Base-by-base conservation (phyloP, 2,329 filamentous ascomycete species). In the Pleoardoris graminearum region DNA sequence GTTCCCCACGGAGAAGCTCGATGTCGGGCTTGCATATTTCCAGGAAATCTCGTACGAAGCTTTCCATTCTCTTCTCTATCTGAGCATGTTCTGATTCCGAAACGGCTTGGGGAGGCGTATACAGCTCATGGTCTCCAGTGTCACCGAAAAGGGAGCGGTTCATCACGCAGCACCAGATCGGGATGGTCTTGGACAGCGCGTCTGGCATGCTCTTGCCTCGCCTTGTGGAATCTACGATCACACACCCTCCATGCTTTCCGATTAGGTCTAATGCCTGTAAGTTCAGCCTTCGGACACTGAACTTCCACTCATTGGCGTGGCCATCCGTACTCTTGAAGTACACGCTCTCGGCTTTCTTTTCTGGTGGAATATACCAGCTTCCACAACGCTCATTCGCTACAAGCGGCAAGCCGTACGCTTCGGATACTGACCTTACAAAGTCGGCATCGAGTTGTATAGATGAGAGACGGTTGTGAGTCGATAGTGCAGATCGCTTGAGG, bases 281-380 rank as follows among this genome's bases (percentile, higher is more conserved):
- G 69, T 99, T 99, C 66, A 97, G 75, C 59, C 94, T 81, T 57
- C 94, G 79, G 19, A 87, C 82, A 74, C 90, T 96, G 69, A 97
- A 96, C 55, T 86, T 84, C 94, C 94, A 99, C 67, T 95, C 86
- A 7, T 90, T 87, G 47, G 86, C 85, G 72, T 99, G 94, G 1
- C 94, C 94, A 75, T 99, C 94, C 1, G 94, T 99, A 75, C 90
- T 96, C 80, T 99, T 99, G 76, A 97, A 99, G 75, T 97, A 99
- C 27, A 88, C 90, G 59, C 89, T 91, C 27, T 84, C 89, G 1
- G 70, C 75, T 73, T 93, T 94, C 22, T 67, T 66, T 7, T 72
- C 72, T 0, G 87, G 87, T 2, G 77, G 75, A 22, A 97, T 88
- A 71, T 97, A 97, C 94, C 94, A 99, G 74, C 90, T 93, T 0